Conservation (phyloP, 2,329 filamentous ascomycete species). For the Colletotrichum plurivorum region DNA sequence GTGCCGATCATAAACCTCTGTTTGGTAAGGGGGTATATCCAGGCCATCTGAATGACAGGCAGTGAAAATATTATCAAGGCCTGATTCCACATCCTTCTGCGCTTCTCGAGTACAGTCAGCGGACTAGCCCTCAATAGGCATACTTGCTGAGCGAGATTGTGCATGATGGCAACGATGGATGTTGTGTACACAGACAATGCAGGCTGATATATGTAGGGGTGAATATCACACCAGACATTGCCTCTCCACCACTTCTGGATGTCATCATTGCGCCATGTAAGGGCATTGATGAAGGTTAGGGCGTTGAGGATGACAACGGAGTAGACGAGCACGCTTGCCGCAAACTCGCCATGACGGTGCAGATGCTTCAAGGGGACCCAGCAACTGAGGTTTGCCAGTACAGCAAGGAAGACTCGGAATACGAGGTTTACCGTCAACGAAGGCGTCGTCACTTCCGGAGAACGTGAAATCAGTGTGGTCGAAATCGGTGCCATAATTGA, state of each 20-base stretch:
- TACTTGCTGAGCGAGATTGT: conserved; percentile 66
- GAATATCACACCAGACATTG: conserved; percentile 67
- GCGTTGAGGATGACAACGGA: conserved; percentile 63
- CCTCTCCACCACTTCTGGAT: conserved; percentile 66
- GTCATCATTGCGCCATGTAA: conserved; percentile 69
- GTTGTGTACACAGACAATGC: conserved; percentile 63
- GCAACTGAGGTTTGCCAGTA: conserved; percentile 61
- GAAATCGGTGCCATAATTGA: conserved; percentile 11
- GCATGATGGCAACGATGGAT: conserved; percentile 69
- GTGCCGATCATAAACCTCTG: conserved; percentile 66
- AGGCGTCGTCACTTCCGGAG: conserved; percentile 36
- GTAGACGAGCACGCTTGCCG: conserved; percentile 64
- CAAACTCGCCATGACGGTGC: conserved; percentile 67
- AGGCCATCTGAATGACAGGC: conserved; percentile 63
- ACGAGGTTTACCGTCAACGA: conserved; percentile 61
- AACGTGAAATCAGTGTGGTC: neutral
- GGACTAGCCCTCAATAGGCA: conserved; percentile 58
- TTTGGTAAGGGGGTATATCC: conserved; percentile 62
- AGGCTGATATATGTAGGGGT: conserved; percentile 59
- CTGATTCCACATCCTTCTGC: conserved; percentile 60
- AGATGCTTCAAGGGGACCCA: conserved; percentile 67
- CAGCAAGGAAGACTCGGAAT: conserved; percentile 62
- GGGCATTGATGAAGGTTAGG: conserved; percentile 63
- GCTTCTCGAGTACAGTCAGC: conserved; percentile 57
- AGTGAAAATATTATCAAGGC: conserved; percentile 69